Evolutionary conservation across 2,329 filamentous ascomycete genomes (phyloP).

Genomic region (Neobulgaria alba): DNA sequence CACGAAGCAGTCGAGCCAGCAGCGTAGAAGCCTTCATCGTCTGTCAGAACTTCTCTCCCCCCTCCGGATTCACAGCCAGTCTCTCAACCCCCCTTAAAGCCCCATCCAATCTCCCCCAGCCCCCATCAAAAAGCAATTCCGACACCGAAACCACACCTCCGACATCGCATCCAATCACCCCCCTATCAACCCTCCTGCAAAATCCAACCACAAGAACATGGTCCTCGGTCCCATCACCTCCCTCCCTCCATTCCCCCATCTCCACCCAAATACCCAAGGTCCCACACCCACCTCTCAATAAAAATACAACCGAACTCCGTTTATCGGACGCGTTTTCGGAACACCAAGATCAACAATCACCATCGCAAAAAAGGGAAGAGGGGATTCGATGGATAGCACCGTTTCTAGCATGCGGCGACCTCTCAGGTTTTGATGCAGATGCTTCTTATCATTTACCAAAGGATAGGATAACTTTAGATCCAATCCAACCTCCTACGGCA

Average conservation of each 20-base stretch:
- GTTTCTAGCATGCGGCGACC: conserved; percentile 93
- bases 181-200: conserved; percentile 37
- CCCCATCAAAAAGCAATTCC: no score
- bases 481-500: conserved; percentile 89
- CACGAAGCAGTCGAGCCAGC: conserved; percentile 86
- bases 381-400: conserved; percentile 69
- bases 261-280: no score
- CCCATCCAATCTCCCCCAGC: conserved; percentile 42
- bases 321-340: conserved; percentile 21
- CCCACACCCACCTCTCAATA: no score
- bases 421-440: conserved; percentile 92
- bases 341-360: conserved; percentile 38
- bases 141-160: conserved; percentile 38
- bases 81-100: conserved; percentile 67
- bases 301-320: conserved; percentile 19
- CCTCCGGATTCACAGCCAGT: conserved; percentile 65
- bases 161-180: conserved; percentile 33
- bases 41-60: conserved; percentile 80
- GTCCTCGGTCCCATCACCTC: conserved; percentile 19
- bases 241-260: no score
- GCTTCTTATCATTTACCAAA: conserved; percentile 86
- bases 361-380: no score
- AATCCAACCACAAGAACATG: conserved; percentile 37
- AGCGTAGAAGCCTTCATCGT: conserved; percentile 97
- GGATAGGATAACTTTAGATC: conserved; percentile 78